Conservation (phyloP, 2,329 filamentous ascomycete genomes). For the Epichloe amarillans region DNA sequence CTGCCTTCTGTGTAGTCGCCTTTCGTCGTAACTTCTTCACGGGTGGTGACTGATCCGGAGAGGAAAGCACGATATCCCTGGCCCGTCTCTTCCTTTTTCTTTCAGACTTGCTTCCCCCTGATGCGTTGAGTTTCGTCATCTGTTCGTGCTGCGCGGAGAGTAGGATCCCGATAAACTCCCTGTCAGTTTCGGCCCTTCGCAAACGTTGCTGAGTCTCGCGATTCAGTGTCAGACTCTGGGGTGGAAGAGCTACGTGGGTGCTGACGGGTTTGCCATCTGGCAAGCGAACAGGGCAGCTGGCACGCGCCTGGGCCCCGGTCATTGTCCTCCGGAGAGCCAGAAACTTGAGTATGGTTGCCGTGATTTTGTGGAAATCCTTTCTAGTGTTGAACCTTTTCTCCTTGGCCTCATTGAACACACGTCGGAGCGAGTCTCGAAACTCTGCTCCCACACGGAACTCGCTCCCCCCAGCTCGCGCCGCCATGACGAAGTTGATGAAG, state of each 20-base stretch:
- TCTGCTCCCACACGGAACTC: constrained; percentile 7
- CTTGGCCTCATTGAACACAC: constrained; percentile 11
- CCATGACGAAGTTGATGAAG: background rate
- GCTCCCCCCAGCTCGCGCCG: background rate
- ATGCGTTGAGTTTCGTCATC: background rate
- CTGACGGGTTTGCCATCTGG: constrained; percentile 10
- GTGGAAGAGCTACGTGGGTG: constrained; percentile 6
- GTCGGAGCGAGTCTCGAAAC: constrained; percentile 8
- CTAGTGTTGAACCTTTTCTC: background rate
- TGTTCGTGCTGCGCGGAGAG: background rate
- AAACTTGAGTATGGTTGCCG: constrained; percentile 7
- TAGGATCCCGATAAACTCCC: constrained; percentile 3
- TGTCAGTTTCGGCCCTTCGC: background rate
- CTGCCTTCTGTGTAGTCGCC: background rate
- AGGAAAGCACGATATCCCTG: background rate
- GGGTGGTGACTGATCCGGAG: background rate
- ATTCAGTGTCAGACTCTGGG: constrained; percentile 4
- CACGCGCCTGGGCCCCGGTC: constrained; percentile 7
- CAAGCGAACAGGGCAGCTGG: constrained; percentile 8
- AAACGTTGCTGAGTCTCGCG: constrained; percentile 4
- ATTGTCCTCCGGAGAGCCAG: constrained; percentile 6
- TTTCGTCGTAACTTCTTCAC: background rate
- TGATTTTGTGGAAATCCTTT: constrained; percentile 9
- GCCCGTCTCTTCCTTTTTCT: background rate
- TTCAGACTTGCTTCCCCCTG: background rate